Evolutionary conservation across 805 yeast species (phyloP).

Genomic region (Schwanniomyces polymorphus): DNA sequence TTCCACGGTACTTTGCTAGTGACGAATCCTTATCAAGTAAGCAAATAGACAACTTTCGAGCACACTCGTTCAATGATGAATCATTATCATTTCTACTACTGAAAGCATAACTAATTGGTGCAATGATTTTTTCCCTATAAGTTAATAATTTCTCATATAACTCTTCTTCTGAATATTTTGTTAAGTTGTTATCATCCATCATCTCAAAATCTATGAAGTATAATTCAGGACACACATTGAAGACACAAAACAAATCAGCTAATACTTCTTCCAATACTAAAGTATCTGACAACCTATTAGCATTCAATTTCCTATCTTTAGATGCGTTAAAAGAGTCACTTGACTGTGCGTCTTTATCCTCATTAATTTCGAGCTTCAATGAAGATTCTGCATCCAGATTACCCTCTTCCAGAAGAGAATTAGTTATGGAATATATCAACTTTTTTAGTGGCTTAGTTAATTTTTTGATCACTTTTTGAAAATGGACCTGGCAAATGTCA

Average conservation of each 20-base stretch:
- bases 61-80: slow-evolving; percentile 28
- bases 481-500: slow-evolving; percentile 17
- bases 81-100: slow-evolving; percentile 12
- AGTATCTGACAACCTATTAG: slow-evolving; percentile 1
- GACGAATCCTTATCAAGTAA: slow-evolving; percentile 19
- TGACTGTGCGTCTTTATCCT: not conserved
- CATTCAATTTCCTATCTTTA: not conserved
- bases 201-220: slow-evolving; percentile 29
- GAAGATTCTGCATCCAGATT: slow-evolving; percentile 3
- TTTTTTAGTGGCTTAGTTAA: slow-evolving; percentile 23
- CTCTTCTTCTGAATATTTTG: slow-evolving; percentile 9
- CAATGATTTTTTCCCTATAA: slow-evolving; percentile 24
- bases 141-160: slow-evolving; percentile 11
- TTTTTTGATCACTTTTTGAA: slow-evolving; percentile 20
- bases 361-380: not conserved
- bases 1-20: slow-evolving; percentile 16
- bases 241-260: slow-evolving; percentile 31
- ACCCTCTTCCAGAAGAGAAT: slow-evolving; percentile 1
- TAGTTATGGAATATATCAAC: slow-evolving; percentile 25
- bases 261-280: slow-evolving; percentile 27
- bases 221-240: slow-evolving; percentile 30
- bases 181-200: slow-evolving; percentile 18
- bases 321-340: not conserved
- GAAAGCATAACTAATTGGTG: slow-evolving; percentile 26
- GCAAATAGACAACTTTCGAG: slow-evolving; percentile 30